Percentiles rank a stretch among this genome's conserved stretches.
phyloP scores from a whole-genome alignment of 2,329 filamentous ascomycete genomes.

The Aspergillus glaucus region DNA sequence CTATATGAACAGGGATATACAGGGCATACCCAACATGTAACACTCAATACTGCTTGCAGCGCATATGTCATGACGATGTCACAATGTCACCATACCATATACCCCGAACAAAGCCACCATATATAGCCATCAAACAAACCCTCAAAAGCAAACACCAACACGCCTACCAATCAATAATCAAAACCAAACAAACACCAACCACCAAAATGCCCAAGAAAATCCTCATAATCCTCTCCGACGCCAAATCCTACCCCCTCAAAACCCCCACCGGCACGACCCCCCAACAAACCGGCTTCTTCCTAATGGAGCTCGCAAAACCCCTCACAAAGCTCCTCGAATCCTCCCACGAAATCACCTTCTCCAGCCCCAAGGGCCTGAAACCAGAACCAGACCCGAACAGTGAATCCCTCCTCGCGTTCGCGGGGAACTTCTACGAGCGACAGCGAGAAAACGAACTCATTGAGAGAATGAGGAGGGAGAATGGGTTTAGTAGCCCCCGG shows the following conservation, averaged over 20 bases:
- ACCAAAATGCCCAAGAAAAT: constrained; percentile 32
- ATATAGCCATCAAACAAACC: too few species aligned
- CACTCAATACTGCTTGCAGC: too few species aligned
- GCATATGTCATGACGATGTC: too few species aligned
- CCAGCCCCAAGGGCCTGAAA: constrained; percentile 39
- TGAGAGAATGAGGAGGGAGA: constrained; percentile 41
- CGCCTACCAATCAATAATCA: too few species aligned
- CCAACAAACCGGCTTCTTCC: constrained; percentile 32
- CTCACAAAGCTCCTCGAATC: constrained; percentile 31
- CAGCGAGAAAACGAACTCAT: constrained; percentile 36
- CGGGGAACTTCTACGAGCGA: constrained; percentile 43
- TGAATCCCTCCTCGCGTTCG: constrained; percentile 37
- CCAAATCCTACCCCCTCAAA: constrained; percentile 32
- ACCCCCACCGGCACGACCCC: constrained; percentile 21
- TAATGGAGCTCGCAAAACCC: constrained; percentile 36
- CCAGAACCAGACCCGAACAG: constrained; percentile 40
- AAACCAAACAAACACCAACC: background rate
- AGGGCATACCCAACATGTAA: too few species aligned
- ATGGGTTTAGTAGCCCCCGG: constrained; percentile 35
- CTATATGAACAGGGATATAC: too few species aligned
- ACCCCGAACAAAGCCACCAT: too few species aligned
- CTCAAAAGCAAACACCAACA: too few species aligned
- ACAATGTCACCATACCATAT: too few species aligned
- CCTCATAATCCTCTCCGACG: constrained; percentile 42
- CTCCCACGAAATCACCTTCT: constrained; percentile 41